These are phyloP conservation scores for Aspergillus calidoustus DNA, from an alignment of 2,329 filamentous ascomycete genomes.

Conservation along the genomic window DNA sequence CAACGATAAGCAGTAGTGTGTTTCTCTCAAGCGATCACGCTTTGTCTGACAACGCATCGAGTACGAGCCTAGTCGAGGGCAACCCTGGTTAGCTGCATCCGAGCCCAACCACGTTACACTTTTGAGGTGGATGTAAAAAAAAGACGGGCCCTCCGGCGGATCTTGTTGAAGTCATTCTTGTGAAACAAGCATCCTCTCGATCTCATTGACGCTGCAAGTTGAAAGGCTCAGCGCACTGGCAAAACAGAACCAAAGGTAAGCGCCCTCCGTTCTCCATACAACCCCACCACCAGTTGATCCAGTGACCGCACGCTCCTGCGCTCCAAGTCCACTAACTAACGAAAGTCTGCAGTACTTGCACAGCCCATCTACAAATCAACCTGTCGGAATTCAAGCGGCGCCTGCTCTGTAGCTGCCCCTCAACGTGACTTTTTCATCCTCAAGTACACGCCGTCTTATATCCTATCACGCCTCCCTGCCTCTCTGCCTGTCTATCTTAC, in stretches of 20 bases:
- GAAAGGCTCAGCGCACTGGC: conserved; percentile 21
- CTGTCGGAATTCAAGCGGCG: conserved; percentile 29
- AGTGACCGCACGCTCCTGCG: conserved; percentile 49
- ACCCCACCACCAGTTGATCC: conserved; percentile 39
- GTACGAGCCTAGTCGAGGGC: conserved; percentile 38
- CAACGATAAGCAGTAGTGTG: conserved; percentile 35
- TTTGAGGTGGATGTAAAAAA: conserved; percentile 36
- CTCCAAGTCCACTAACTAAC: conserved; percentile 48
- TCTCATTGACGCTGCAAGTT: conserved; percentile 21
- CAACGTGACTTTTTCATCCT: conserved; percentile 34
- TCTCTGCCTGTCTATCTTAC: conserved; percentile 21
- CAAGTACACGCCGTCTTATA: conserved; percentile 26
- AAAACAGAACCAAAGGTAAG: conserved; percentile 39
- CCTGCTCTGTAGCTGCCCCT: conserved; percentile 30
- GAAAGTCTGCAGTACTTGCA: conserved; percentile 44
- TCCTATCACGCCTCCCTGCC: conserved; percentile 26
- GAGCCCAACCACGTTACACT: conserved; percentile 52
- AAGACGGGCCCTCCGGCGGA: conserved; percentile 34
- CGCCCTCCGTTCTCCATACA: conserved; percentile 26
- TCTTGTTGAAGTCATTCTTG: conserved; percentile 29
- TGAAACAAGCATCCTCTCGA: conserved; percentile 27
- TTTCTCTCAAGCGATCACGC: conserved; percentile 33
- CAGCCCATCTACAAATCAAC: conserved; percentile 51
- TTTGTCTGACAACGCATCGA: conserved; percentile 50
- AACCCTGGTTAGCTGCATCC: conserved; percentile 48